These are phyloP conservation scores for Tetracladium marchalianum DNA, from an alignment of 495 filamentous ascomycete genomes.

Conservation along the genomic window DNA sequence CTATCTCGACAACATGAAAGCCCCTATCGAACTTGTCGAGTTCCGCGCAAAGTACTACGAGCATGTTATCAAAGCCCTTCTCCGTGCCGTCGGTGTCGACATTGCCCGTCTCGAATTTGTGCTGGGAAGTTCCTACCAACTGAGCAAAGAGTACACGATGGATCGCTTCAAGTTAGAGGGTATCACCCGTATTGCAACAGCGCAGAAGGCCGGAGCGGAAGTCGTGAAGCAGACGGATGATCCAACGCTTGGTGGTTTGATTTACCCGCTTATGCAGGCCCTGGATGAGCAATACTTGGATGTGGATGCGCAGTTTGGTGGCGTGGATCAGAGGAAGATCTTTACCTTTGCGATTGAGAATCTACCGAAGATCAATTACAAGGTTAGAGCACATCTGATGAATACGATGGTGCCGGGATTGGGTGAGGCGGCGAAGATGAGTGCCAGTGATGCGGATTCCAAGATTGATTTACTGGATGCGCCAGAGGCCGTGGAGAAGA, in stretches of 20 bases:
- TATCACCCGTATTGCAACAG: constrained; percentile 54
- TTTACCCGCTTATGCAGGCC: constrained; percentile 85
- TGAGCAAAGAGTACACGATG: constrained; percentile 57
- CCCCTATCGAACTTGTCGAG: constrained; percentile 80
- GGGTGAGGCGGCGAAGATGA: constrained; percentile 69
- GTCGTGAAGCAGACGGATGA: constrained; percentile 84
- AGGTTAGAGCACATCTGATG: constrained; percentile 73
- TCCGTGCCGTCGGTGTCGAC: constrained; percentile 61
- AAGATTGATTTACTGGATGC: constrained; percentile 90
- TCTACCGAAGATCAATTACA: constrained; percentile 62
- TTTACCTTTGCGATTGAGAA: constrained; percentile 72
- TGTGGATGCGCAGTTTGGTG: constrained; percentile 70
- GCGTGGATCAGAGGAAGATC: constrained; percentile 81
- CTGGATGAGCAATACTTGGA: constrained; percentile 86
- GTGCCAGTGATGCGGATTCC: constrained; percentile 51
- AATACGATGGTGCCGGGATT: constrained; percentile 87
- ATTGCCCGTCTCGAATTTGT: constrained; percentile 77
- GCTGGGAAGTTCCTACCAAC: constrained; percentile 77
- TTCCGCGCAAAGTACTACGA: constrained; percentile 65
- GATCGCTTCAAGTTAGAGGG: constrained; percentile 58
- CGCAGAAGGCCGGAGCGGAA: constrained; percentile 82
- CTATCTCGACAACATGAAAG: constrained; percentile 77
- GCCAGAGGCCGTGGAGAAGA: constrained; percentile 59
- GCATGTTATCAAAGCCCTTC: constrained; percentile 50
- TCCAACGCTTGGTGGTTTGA: constrained; percentile 62